A percentile compares a stretch with the other conserved stretches of the same genome.
Conservation (phyloP, 1,139 yeast genomes). For the Hansenula lynferdii region DNA sequence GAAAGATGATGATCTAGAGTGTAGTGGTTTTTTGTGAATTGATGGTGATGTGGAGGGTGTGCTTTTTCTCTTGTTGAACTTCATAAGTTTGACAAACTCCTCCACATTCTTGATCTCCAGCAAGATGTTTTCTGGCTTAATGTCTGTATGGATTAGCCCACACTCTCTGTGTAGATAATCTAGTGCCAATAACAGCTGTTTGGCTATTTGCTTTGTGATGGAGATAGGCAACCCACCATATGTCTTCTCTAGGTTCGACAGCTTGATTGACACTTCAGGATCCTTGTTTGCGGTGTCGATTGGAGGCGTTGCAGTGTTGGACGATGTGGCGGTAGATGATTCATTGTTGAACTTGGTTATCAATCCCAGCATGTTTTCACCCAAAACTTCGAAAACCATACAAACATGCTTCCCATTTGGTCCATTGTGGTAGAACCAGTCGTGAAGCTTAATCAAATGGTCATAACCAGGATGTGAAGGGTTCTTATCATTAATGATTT, state of each 20-base stretch:
- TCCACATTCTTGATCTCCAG: conserved; percentile 78
- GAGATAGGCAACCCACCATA: conserved; percentile 67
- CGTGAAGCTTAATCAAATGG: conserved; percentile 66
- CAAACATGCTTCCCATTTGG: conserved; percentile 81
- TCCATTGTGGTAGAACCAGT: conserved; percentile 73
- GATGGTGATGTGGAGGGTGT: background rate
- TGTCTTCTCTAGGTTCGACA: conserved; percentile 10
- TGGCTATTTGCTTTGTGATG: conserved; percentile 76
- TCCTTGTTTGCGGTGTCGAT: background rate
- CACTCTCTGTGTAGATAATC: conserved; percentile 81
- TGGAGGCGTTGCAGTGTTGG: background rate
- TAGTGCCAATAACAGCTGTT: conserved; percentile 68
- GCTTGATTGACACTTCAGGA: conserved; percentile 2
- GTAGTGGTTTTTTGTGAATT: background rate
- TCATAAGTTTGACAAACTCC: conserved; percentile 44
- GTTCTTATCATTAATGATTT: conserved; percentile 40
- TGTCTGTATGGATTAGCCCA: conserved; percentile 89
- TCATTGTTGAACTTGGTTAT: conserved; percentile 53
- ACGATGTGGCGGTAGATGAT: background rate
- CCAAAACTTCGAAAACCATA: conserved; percentile 87
- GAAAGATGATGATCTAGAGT: conserved; percentile 1
- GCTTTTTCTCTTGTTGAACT: background rate
- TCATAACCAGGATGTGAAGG: conserved; percentile 67
- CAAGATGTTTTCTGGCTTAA: conserved; percentile 87
- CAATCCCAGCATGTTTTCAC: conserved; percentile 72